These are phyloP conservation scores for Lipomyces kockii DNA, from an alignment of 805 yeast genomes.

Conservation along the genomic window DNA sequence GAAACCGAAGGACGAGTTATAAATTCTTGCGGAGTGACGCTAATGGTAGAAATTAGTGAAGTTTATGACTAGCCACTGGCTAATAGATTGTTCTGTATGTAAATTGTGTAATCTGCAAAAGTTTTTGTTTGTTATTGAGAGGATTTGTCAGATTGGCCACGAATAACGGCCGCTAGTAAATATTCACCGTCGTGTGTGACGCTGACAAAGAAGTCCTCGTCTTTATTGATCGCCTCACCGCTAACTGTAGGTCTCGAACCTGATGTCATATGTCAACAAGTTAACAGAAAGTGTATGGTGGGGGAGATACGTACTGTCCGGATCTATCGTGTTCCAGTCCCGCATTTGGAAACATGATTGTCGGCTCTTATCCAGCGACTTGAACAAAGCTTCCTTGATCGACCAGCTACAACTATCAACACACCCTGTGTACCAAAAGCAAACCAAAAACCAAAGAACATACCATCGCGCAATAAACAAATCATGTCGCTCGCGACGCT, in stretches of 20 bases:
- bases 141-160: background rate
- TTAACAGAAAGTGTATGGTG: background rate
- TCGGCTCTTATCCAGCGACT: slow-evolving; percentile 24
- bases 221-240: background rate
- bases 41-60: background rate
- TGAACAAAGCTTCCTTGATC: slow-evolving; percentile 35
- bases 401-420: slow-evolving; percentile 30
- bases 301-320: background rate
- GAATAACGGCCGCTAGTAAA: slow-evolving; percentile 28
- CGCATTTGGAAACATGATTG: slow-evolving; percentile 29
- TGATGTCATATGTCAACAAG: background rate
- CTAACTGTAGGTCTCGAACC: background rate
- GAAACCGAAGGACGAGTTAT: slow-evolving; percentile 34
- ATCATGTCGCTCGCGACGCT: background rate
- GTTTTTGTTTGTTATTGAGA: background rate
- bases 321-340: slow-evolving; percentile 32
- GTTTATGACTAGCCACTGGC: background rate
- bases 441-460: background rate
- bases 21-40: background rate
- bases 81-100: background rate
- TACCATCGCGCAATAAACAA: slow-evolving; percentile 34
- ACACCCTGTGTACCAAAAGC: background rate
- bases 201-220: slow-evolving; percentile 23
- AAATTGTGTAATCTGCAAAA: background rate
- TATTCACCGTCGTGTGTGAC: slow-evolving; percentile 36